Evolutionary conservation across 352 stramenopile species (phyloP).

Genomic region (Aphanomyces astaci): DNA sequence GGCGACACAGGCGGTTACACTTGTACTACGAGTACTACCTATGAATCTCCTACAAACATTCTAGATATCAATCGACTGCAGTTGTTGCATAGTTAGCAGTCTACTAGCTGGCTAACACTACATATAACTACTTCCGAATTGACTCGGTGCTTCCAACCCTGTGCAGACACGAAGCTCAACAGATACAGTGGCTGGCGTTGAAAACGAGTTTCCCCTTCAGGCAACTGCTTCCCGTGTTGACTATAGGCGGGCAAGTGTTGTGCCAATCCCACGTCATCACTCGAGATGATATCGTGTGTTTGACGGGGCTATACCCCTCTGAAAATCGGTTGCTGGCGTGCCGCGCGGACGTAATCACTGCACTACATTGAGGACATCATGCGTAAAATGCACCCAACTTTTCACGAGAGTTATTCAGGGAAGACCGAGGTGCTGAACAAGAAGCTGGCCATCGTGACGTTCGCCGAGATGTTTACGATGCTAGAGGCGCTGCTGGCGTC

Average conservation of each 20-base stretch:
- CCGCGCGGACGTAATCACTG: constrained; percentile 29
- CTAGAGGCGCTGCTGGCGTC: constrained; percentile 37
- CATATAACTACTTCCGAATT: too few species aligned
- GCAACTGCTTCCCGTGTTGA: constrained; percentile 35
- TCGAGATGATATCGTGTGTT: constrained; percentile 30
- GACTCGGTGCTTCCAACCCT: too few species aligned
- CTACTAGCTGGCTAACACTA: too few species aligned
- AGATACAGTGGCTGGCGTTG: constrained; percentile 26
- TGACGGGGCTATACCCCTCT: constrained; percentile 30
- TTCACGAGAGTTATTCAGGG: constrained; percentile 28
- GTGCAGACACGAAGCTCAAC: too few species aligned
- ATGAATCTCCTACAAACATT: too few species aligned
- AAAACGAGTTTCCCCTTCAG: constrained; percentile 34
- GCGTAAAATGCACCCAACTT: background rate
- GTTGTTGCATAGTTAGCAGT: too few species aligned
- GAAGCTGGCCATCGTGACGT: constrained; percentile 27
- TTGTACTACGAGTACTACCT: too few species aligned
- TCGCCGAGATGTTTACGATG: constrained; percentile 36
- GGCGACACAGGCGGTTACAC: too few species aligned
- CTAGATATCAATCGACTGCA: too few species aligned
- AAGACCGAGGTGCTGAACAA: constrained; percentile 29
- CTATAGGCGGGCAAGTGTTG: constrained; percentile 39
- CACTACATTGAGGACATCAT: constrained; percentile 20
- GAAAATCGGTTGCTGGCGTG: constrained; percentile 26
- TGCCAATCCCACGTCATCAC: constrained; percentile 42